phyloP scores from a whole-genome alignment of 2,329 filamentous ascomycete genomes.

The Fusarium fujikuroi region DNA sequence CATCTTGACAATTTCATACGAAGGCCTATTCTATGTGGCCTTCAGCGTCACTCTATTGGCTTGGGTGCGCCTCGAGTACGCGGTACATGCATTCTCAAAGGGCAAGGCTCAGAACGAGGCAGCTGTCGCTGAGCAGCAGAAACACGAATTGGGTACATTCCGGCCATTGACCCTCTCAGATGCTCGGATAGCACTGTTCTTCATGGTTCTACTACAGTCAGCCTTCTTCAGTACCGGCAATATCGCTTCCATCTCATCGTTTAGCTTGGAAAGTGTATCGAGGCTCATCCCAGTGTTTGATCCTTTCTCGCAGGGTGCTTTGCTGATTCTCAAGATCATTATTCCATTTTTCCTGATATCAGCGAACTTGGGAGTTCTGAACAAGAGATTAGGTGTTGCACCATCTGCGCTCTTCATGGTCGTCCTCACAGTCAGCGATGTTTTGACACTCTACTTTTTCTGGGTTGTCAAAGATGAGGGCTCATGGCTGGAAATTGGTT shows the following conservation, averaged over 20 bases:
- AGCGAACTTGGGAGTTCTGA: slow-evolving; percentile 93
- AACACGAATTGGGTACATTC: slow-evolving; percentile 47
- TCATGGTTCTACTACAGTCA: slow-evolving; percentile 92
- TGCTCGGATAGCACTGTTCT: slow-evolving; percentile 89
- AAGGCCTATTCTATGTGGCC: slow-evolving; percentile 93
- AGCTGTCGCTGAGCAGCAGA: slow-evolving; percentile 16
- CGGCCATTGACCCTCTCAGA: slow-evolving; percentile 84
- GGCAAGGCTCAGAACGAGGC: slow-evolving; percentile 39
- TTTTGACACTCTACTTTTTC: slow-evolving; percentile 95
- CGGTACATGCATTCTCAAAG: slow-evolving; percentile 57
- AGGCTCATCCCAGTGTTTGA: slow-evolving; percentile 92
- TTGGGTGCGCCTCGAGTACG: slow-evolving; percentile 93
- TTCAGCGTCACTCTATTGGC: slow-evolving; percentile 85
- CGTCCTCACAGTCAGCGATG: slow-evolving; percentile 90
- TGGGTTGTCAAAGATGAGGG: slow-evolving; percentile 97
- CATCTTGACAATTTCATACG: slow-evolving; percentile 96
- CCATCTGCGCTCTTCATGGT: slow-evolving; percentile 93
- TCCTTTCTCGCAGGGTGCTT: slow-evolving; percentile 88
- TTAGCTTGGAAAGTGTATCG: slow-evolving; percentile 89
- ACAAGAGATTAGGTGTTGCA: slow-evolving; percentile 82
- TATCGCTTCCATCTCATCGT: slow-evolving; percentile 91
- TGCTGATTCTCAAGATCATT: slow-evolving; percentile 89
- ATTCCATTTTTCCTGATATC: slow-evolving; percentile 94
- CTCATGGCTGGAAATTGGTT: slow-evolving; percentile 97
- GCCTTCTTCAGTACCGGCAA: slow-evolving; percentile 98